Conservation (phyloP, 306 rosid genomes). For the Ammopiptanthus mongolicus region DNA sequence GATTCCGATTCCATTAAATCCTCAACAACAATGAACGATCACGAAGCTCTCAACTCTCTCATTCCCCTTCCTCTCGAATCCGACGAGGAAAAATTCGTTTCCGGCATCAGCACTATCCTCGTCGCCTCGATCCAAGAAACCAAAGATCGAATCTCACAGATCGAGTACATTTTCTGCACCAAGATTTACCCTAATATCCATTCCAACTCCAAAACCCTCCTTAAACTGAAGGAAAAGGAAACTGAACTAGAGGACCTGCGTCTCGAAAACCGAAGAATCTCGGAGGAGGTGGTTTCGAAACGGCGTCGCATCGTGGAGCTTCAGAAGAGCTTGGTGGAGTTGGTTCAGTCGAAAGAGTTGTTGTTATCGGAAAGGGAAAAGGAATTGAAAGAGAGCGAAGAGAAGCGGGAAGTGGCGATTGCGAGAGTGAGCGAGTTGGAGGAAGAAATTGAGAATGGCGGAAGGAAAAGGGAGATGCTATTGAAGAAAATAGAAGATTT, state of each 20-base stretch:
- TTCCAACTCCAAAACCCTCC: constrained; percentile 37
- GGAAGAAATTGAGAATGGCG: constrained; percentile 22
- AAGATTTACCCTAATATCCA: constrained; percentile 61
- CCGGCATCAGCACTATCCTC: constrained; percentile 67
- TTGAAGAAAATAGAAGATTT: constrained; percentile 25
- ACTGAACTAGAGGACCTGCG: constrained; percentile 33
- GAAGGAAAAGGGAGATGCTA: constrained; percentile 40
- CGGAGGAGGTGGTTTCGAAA: constrained; percentile 39
- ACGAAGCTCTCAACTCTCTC: not conserved
- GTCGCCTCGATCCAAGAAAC: constrained; percentile 89
- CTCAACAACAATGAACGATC: no score
- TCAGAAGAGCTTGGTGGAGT: constrained; percentile 38
- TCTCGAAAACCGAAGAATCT: constrained; percentile 28
- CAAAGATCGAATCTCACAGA: constrained; percentile 66
- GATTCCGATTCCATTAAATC: not conserved
- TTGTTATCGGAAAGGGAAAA: constrained; percentile 26
- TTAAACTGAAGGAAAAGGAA: constrained; percentile 40
- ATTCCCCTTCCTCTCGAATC: constrained; percentile 14
- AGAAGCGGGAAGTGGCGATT: constrained; percentile 26
- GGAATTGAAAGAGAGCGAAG: constrained; percentile 41
- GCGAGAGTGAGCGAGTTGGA: constrained; percentile 30
- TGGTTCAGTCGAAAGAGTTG: constrained; percentile 39
- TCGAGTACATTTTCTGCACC: constrained; percentile 74
- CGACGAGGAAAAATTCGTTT: constrained; percentile 38
- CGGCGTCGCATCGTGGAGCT: constrained; percentile 40